Conservation (phyloP, 306 rosid genomes). For the Argentina anserina region DNA sequence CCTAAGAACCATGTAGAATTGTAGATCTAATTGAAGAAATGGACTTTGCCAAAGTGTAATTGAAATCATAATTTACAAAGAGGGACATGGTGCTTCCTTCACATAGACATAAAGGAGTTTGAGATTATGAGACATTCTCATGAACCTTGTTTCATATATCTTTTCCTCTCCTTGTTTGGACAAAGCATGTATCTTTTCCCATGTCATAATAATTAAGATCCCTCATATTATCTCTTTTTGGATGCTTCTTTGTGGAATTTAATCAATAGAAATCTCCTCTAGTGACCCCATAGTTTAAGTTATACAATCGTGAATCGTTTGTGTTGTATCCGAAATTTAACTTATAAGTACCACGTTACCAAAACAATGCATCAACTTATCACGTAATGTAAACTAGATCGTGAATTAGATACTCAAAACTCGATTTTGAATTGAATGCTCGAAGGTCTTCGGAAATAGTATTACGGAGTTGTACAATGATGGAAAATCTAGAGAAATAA, state of each 20-base stretch:
- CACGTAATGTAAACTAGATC: background rate
- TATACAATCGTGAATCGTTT: no score
- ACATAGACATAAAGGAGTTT: slow-evolving; percentile 53
- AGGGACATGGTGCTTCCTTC: slow-evolving; percentile 38
- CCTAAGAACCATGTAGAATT: slow-evolving; percentile 1
- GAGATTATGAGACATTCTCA: slow-evolving; percentile 39
- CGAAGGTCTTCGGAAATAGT: background rate
- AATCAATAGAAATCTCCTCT: background rate
- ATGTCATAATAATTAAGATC: slow-evolving; percentile 23
- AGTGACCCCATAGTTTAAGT: background rate
- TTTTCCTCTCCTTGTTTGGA: slow-evolving; percentile 14
- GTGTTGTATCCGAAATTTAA: no score
- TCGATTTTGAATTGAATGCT: background rate
- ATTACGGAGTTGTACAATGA: background rate
- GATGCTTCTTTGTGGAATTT: slow-evolving; percentile 18
- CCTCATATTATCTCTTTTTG: slow-evolving; percentile 28
- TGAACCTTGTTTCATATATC: slow-evolving; percentile 17
- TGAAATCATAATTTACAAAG: slow-evolving; percentile 23
- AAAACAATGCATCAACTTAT: background rate
- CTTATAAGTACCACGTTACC: no score
- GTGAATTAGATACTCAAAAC: background rate
- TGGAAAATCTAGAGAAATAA: background rate
- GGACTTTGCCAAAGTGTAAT: slow-evolving; percentile 28
- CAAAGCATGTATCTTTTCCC: background rate
- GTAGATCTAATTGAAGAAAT: slow-evolving; percentile 18